Evolutionary conservation across 129 eudicot genomes (phyloP), one percentile per base, ranked within the genome.

Genomic region (Tagetes patula): DNA sequence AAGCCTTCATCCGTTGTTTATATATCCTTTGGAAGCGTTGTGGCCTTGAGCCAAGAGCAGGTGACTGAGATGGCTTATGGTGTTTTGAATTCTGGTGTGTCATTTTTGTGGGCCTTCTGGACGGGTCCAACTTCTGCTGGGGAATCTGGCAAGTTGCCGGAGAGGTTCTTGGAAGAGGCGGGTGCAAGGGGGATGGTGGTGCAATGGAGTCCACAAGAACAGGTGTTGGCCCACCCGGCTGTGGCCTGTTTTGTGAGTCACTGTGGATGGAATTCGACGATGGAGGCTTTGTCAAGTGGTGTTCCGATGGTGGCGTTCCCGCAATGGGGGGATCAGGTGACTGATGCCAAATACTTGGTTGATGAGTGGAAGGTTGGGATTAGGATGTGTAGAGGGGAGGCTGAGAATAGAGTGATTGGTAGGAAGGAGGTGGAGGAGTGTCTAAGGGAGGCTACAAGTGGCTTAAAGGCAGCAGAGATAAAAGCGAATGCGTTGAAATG

Each of bases 251-350:
- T 89, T 7, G 69, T 89, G 52, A 87, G 86, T 3, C 98, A 87
- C 41, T 92, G 98, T 49, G 98, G 98, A 4, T 92, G 98, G 98
- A 92, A 92, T 77, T 93, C 98, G 0, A 69, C 92, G 1, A 61
- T 93, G 82, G 98, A 93, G 74, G 89, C 87, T 3, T 41, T 93
- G 32, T 72, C 96, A 0, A 78, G 80, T 13, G 95, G 98, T 36
- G 91, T 93, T 12, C 98, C 98, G 1, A 84, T 93, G 71, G 79
- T 89, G 67, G 87, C 95, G 1, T 93, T 89, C 46, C 98, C 98
- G 0, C 91, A 68, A 1, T 93, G 96, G 96, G 98, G 98, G 1
- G 98, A 93, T 77, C 98, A 93, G 48, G 96, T 89, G 59, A 93
- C 96, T 11, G 69, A 93, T 74, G 98, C 96, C 0, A 93, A 85